These are phyloP conservation scores for Phaseolus coccineus DNA, from an alignment of 331 rosid genomes.

Conservation along the genomic window DNA sequence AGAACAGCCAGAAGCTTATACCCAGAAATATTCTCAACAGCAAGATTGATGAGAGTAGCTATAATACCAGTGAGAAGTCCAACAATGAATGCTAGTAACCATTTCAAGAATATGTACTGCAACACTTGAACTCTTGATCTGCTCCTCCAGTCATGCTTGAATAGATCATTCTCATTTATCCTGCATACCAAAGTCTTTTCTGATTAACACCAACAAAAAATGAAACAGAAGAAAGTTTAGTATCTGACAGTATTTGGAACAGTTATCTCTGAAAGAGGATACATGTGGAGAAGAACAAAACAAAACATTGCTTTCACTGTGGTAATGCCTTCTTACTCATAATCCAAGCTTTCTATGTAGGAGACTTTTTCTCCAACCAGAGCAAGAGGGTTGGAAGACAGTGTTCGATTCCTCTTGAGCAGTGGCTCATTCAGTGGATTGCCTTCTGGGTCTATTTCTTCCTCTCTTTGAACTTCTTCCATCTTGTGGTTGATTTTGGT, in stretches of 20 bases:
- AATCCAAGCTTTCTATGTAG: conserved; percentile 84
- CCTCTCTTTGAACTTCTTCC: conserved; percentile 52
- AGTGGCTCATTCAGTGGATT: conserved; percentile 59
- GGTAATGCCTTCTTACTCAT: conserved; percentile 62
- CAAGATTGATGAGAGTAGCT: conserved; percentile 47
- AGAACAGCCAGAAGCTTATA: conserved; percentile 42
- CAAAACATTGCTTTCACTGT: not conserved
- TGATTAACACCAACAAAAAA: no score
- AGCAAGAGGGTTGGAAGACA: conserved; percentile 81
- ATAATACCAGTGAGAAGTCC: conserved; percentile 48
- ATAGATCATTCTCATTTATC: conserved; percentile 48
- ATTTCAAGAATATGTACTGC: conserved; percentile 47
- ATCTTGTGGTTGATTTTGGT: conserved; percentile 31
- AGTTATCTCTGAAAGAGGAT: not conserved
- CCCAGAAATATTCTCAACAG: conserved; percentile 47
- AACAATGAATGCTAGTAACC: conserved; percentile 46
- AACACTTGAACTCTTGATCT: conserved; percentile 46
- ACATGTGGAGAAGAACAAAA: not conserved
- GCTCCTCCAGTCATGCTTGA: conserved; percentile 48
- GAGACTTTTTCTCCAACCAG: conserved; percentile 82
- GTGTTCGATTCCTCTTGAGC: conserved; percentile 68
- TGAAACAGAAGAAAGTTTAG: no score
- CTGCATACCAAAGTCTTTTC: conserved; percentile 7
- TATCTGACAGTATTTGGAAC: no score
- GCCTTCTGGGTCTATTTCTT: conserved; percentile 49